Percentiles rank a stretch among this genome's conserved stretches.
Conservation (phyloP, 73 alveolate species). For the Paramecium pentaurelia region DNA sequence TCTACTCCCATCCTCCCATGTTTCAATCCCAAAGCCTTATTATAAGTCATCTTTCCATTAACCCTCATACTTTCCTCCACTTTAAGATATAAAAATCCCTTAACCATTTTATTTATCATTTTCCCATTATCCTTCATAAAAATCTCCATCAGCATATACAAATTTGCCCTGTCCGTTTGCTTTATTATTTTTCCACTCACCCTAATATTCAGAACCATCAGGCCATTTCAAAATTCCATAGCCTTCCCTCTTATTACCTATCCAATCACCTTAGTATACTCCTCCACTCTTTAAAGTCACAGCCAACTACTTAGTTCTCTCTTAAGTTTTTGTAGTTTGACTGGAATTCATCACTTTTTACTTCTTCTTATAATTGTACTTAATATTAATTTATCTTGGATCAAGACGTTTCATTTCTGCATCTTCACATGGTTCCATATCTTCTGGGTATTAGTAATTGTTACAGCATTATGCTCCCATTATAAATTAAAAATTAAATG, state of each 20-base stretch:
- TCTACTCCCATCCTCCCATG: constrained; percentile 65
- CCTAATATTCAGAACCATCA: constrained; percentile 58
- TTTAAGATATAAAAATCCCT: constrained; percentile 66
- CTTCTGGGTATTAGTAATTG: neutral
- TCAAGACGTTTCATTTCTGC: neutral
- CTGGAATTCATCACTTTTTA: neutral
- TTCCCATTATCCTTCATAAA: constrained; percentile 70
- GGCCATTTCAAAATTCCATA: constrained; percentile 41
- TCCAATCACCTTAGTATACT: constrained; percentile 59
- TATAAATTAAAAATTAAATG: neutral
- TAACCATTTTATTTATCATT: constrained; percentile 65
- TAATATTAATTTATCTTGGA: neutral
- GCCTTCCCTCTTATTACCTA: constrained; percentile 54
- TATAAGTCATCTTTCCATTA: constrained; percentile 76
- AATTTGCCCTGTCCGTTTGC: constrained; percentile 77
- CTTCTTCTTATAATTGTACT: constrained; percentile 4
- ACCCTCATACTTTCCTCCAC: constrained; percentile 63
- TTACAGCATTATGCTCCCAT: constrained; percentile 24
- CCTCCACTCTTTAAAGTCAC: constrained; percentile 47
- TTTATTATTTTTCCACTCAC: constrained; percentile 60
- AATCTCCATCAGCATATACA: constrained; percentile 61
- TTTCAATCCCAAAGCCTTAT: constrained; percentile 80
- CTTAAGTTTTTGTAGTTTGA: neutral
- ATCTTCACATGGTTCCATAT: constrained; percentile 29
- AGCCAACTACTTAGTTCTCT: neutral